Evolutionary conservation across 108 stramenopile genomes (phyloP).

Genomic region (Skeletonema tropicum): DNA sequence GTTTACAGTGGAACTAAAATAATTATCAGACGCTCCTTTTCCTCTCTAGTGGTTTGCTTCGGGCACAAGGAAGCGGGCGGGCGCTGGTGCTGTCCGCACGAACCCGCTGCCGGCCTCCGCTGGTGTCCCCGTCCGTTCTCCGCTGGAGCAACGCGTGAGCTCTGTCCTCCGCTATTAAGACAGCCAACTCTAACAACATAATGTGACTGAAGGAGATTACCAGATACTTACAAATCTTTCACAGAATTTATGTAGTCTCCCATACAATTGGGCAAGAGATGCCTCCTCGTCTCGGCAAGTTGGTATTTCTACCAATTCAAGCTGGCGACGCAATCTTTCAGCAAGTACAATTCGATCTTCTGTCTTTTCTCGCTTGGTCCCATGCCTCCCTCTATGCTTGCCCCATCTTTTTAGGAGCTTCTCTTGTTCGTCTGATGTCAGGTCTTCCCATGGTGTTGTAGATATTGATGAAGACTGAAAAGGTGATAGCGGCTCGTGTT

Average conservation of each 20-base stretch:
- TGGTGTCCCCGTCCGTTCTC: too few relatives aligned
- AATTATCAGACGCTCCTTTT: not conserved
- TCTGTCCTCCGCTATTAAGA: too few relatives aligned
- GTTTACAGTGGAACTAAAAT: too few relatives aligned
- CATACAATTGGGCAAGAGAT: not conserved
- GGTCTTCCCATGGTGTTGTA: conserved; percentile 10
- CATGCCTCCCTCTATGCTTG: conserved; percentile 38
- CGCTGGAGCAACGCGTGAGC: too few relatives aligned
- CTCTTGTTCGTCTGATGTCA: conserved; percentile 25
- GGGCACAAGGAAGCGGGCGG: not conserved
- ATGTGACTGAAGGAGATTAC: too few relatives aligned
- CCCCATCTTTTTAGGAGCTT: conserved; percentile 54
- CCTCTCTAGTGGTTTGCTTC: not conserved
- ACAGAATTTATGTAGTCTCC: conserved; percentile 6
- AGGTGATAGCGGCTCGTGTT: not conserved
- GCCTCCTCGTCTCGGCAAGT: not conserved
- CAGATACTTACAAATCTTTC: not conserved
- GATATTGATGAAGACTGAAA: not conserved
- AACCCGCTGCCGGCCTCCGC: too few relatives aligned
- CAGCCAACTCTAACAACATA: too few relatives aligned
- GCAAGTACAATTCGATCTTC: conserved; percentile 70
- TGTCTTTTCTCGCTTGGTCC: conserved; percentile 57
- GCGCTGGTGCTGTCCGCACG: too few relatives aligned
- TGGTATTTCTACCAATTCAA: conserved; percentile 30
- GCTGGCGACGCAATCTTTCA: conserved; percentile 62